Base-by-base conservation (phyloP, 495 filamentous ascomycete genomes). In the Penicillium ochrochloron region DNA sequence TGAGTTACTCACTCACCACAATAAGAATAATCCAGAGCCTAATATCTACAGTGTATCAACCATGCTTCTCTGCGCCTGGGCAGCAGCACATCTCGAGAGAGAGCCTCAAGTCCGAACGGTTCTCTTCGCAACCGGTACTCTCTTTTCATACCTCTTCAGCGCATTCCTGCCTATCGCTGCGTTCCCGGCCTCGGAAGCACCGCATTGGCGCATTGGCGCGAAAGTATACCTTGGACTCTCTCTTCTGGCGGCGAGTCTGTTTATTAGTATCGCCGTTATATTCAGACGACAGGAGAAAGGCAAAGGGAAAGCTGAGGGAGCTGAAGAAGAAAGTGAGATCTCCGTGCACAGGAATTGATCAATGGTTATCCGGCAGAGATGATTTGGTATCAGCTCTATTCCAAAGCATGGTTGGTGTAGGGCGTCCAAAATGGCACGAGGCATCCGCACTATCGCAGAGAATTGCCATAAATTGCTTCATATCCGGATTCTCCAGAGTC, bases 21-120 rank as follows among this genome's bases (percentile, higher is more conserved):
- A 48, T 12, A 12, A 48, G 3, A 3, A 25, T 4, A 4, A 9
- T 23, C 10, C 19, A 3, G 21, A 48, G 14, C 4, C 44, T 48
- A 48, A 25, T 48, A 2, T 12, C 2, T 21, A 6, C 21, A 48
- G 44, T 48, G 44, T 48, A 25, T 48, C 44, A 12, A 48, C 44
- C 9, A 25, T 48, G 44, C 44, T 48, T 10, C 44, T 48, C 19
- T 48, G 44, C 44, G 21, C 44, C 19, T 48, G 44, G 44, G 44
- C 44, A 48, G 44, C 44, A 23, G 19, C 44, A 23, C 44, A 48
- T 48, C 44, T 48, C 21, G 44, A 48, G 10, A 48, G 3, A 2
- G 44, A 48, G 12, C 44, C 44, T 25, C 44, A 48, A 48, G 44
- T 48, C 44, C 44, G 44, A 48, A 25, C 44, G 5, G 21, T 48